Conservation (phyloP, 371 early-diverging fungal species). For the Mucor circinelloides region DNA sequence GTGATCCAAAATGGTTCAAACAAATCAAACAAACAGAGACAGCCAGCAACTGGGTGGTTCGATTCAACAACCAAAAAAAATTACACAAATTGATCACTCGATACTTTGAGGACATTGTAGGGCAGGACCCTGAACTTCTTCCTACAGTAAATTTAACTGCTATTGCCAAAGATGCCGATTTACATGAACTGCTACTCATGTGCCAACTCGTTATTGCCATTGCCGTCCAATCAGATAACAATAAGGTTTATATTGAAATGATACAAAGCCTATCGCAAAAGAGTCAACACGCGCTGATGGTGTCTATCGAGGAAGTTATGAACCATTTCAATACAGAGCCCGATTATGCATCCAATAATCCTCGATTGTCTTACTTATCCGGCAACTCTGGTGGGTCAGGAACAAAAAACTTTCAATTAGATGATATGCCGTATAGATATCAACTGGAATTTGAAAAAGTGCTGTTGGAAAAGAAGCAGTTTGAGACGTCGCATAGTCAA, state of each 20-base stretch:
- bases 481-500: conserved; percentile 55
- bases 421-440: conserved; percentile 48
- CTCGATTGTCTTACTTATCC: conserved; percentile 38
- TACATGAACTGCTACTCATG: conserved; percentile 73
- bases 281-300: conserved; percentile 89
- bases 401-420: conserved; percentile 27
- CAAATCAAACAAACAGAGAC: conserved; percentile 61
- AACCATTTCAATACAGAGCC: conserved; percentile 42
- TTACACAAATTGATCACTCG: conserved; percentile 82
- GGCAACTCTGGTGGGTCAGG: conserved; percentile 28
- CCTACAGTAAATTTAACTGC: conserved; percentile 70
- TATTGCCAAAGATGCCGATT: conserved; percentile 84
- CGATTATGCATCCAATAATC: conserved; percentile 30
- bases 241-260: conserved; percentile 80
- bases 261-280: conserved; percentile 82
- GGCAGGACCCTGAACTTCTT: conserved; percentile 60
- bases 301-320: conserved; percentile 81
- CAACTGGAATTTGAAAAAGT: conserved; percentile 48
- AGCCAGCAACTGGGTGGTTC: conserved; percentile 88
- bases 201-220: conserved; percentile 82
- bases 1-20: conserved; percentile 92
- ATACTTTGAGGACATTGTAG: conserved; percentile 88
- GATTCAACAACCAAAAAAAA: conserved; percentile 89
- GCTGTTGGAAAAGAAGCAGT: conserved; percentile 54
- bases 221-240: conserved; percentile 88